A percentile compares a stretch with the other conserved stretches of the same genome.
Conservation (phyloP, 1,139 yeast genomes). For the Geotrichum fermentans region DNA sequence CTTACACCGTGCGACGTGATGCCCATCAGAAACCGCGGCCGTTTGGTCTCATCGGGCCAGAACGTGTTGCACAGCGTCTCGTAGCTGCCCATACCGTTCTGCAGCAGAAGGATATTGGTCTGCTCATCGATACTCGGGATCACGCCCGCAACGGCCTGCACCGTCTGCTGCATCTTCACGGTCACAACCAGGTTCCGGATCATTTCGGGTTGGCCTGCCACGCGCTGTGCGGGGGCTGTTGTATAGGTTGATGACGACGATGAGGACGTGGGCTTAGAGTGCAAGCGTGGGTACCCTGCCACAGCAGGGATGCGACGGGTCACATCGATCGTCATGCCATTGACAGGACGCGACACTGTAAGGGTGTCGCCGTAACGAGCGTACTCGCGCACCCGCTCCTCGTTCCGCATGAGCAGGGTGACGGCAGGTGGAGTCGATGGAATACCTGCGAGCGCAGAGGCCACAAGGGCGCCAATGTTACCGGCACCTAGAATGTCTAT, state of each 20-base stretch:
- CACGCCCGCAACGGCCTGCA: constrained; percentile 46
- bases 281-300: constrained; percentile 6
- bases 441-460: constrained; percentile 36
- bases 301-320: constrained; percentile 18
- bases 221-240: background rate
- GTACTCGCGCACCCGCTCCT: constrained; percentile 42
- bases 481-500: constrained; percentile 39
- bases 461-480: constrained; percentile 39
- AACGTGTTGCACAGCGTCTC: constrained; percentile 48
- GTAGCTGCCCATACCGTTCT: constrained; percentile 70
- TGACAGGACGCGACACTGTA: constrained; percentile 23
- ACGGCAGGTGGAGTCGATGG: constrained; percentile 37
- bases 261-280: background rate
- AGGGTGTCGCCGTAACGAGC: constrained; percentile 41
- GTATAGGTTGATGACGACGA: background rate
- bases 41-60: constrained; percentile 47
- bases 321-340: constrained; percentile 19
- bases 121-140: constrained; percentile 40
- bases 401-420: constrained; percentile 43
- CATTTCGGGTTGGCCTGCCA: constrained; percentile 18
- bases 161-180: constrained; percentile 60
- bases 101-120: constrained; percentile 62
- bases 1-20: constrained; percentile 79
- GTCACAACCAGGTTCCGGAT: constrained; percentile 55
- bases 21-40: constrained; percentile 67